Conservation (phyloP, 148 eudicot genomes). For the Cornus suecica region DNA sequence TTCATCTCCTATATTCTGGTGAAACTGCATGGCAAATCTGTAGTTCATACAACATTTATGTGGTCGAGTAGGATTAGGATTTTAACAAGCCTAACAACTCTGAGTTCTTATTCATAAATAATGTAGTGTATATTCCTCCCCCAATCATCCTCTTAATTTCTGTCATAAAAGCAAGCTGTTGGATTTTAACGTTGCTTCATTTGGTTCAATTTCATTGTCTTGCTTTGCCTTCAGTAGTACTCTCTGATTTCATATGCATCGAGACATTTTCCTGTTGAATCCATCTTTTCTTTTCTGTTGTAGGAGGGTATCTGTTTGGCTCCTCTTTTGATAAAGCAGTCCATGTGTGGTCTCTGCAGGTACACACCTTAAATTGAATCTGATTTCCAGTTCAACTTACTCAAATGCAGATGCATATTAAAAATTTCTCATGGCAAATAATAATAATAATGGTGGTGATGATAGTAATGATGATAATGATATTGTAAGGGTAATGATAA, state of each 20-base stretch:
- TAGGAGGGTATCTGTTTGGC: slow-evolving; percentile 86
- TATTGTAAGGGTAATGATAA: too few species aligned
- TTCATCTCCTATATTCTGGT: too few species aligned
- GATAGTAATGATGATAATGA: neutral
- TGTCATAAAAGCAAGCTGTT: neutral
- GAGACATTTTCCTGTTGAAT: slow-evolving; percentile 20
- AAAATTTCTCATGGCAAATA: too few species aligned
- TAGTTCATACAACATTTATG: neutral
- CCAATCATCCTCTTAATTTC: neutral
- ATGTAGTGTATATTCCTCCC: neutral
- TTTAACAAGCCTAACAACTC: neutral
- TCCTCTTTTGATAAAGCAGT: slow-evolving; percentile 81
- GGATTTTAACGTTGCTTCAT: neutral
- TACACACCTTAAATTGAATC: slow-evolving; percentile 25
- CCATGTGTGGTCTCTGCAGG: slow-evolving; percentile 87
- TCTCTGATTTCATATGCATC: neutral
- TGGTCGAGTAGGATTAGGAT: neutral
- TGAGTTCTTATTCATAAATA: neutral
- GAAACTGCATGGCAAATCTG: neutral
- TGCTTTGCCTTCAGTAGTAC: neutral
- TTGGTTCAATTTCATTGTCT: neutral
- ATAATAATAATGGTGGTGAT: neutral
- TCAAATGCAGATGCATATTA: neutral
- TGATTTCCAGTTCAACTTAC: neutral
- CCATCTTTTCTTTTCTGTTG: slow-evolving; percentile 24